Percentiles rank a stretch among this genome's conserved stretches.
Evolutionary conservation across 2,329 filamentous ascomycete species (phyloP).

Genomic region (Byssothecium circinans): DNA sequence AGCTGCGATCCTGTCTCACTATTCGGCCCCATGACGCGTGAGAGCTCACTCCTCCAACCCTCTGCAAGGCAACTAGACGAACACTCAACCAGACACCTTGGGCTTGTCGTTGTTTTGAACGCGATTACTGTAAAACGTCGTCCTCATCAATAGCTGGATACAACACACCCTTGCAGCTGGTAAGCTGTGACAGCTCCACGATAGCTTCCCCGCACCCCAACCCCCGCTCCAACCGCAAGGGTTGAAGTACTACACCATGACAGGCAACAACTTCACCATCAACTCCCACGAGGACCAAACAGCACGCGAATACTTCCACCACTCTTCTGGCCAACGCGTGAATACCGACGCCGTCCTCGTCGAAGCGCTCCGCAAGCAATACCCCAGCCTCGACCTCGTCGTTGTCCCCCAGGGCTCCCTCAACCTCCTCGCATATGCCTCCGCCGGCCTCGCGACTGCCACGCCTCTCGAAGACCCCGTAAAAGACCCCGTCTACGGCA

Average conservation of each 20-base stretch:
- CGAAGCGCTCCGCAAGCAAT: conserved; percentile 50
- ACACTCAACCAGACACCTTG: no score
- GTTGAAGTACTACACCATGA: conserved; percentile 24
- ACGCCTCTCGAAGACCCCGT: conserved; percentile 47
- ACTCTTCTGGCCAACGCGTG: conserved; percentile 47
- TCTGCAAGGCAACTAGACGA: no score
- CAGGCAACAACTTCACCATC: conserved; percentile 25
- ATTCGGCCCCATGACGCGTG: conserved; percentile 4
- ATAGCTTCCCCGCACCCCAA: no score
- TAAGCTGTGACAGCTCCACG: no score
- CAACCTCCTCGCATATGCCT: conserved; percentile 48
- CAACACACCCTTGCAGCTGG: no score
- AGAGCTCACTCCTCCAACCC: conserved; percentile 5
- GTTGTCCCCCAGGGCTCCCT: conserved; percentile 38
- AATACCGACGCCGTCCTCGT: conserved; percentile 48
- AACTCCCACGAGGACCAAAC: conserved; percentile 39
- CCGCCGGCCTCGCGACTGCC: conserved; percentile 45
- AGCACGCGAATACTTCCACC: conserved; percentile 46
- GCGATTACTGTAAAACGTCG: no score
- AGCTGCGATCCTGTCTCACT: background rate
- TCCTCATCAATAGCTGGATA: no score
- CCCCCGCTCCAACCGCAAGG: no score
- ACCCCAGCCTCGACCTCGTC: conserved; percentile 49
- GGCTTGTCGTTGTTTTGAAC: no score
- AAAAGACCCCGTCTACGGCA: conserved; percentile 40